phyloP scores from a whole-genome alignment of 2,329 filamentous ascomycete genomes.

The Ilyonectria mors-panacis region DNA sequence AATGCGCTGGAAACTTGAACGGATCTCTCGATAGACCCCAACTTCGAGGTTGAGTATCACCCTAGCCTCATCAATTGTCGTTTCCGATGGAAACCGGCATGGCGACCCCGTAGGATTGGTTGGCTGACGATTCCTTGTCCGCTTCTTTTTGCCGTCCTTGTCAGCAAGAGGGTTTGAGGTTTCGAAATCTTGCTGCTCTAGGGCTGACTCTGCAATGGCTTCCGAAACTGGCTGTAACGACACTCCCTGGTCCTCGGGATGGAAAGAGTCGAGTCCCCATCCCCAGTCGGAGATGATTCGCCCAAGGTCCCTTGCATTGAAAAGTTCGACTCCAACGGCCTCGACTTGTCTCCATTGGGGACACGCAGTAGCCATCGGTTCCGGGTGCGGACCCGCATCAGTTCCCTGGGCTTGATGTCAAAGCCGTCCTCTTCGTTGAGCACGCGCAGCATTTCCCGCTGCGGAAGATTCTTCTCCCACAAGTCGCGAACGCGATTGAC shows the following conservation, averaged over 20 bases:
- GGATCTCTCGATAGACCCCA: constrained; percentile 73
- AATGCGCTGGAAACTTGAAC: constrained; percentile 78
- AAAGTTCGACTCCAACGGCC: constrained; percentile 38
- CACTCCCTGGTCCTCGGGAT: constrained; percentile 20
- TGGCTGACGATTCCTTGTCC: constrained; percentile 77
- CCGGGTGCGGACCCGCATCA: constrained; percentile 78
- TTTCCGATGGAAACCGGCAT: constrained; percentile 86
- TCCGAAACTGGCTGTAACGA: constrained; percentile 15
- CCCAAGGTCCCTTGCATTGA: constrained; percentile 11
- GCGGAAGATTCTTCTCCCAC: constrained; percentile 81
- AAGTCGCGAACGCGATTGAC: constrained; percentile 80
- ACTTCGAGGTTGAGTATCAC: constrained; percentile 76
- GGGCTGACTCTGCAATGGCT: not conserved
- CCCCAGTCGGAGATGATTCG: constrained; percentile 12
- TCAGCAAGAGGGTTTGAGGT: constrained; percentile 20
- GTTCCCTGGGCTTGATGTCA: constrained; percentile 78
- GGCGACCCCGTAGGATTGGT: constrained; percentile 78
- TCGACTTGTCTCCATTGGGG: constrained; percentile 70
- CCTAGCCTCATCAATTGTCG: constrained; percentile 85
- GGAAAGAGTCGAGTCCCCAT: constrained; percentile 24
- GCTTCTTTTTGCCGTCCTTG: constrained; percentile 62
- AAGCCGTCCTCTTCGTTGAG: constrained; percentile 80
- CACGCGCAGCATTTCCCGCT: constrained; percentile 80
- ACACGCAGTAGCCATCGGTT: constrained; percentile 78
- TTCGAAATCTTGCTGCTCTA: constrained; percentile 7